These are phyloP conservation scores for Cladorrhinum samala DNA, from an alignment of 495 filamentous ascomycete genomes.

Conservation along the genomic window DNA sequence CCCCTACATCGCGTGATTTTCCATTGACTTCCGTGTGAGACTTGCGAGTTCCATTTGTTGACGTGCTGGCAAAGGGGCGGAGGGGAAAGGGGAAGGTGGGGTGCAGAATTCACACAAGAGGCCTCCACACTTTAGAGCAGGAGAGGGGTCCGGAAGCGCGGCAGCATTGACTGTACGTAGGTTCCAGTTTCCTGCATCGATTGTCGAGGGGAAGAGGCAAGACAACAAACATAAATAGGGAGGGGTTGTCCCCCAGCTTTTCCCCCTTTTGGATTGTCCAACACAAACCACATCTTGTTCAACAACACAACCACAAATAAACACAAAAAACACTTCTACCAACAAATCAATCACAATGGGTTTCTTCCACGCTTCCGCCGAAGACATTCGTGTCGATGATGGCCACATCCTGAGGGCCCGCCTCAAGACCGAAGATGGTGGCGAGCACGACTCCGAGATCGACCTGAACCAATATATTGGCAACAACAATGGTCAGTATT, in stretches of 20 bases:
- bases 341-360: constrained; percentile 15
- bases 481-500: constrained; percentile 38
- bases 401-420: constrained; percentile 36
- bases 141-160: not conserved
- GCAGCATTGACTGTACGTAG: too few relatives aligned
- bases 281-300: not conserved
- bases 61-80: not conserved
- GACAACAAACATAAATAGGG: not conserved
- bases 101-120: not conserved
- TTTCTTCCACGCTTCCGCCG: constrained; percentile 40
- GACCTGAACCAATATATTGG: constrained; percentile 39
- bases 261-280: not conserved
- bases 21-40: not conserved
- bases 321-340: not conserved
- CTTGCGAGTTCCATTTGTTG: not conserved
- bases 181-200: too few relatives aligned
- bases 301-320: not conserved
- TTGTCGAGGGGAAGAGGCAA: too few relatives aligned
- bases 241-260: not conserved
- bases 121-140: not conserved
- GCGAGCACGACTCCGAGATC: constrained; percentile 28
- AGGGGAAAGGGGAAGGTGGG: not conserved
- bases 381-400: constrained; percentile 35
- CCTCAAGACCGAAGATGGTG: constrained; percentile 23
- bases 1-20: not conserved